These are phyloP conservation scores for Calonectria pseudoturangicola DNA, from an alignment of 2,329 filamentous ascomycete genomes.

Conservation along the genomic window DNA sequence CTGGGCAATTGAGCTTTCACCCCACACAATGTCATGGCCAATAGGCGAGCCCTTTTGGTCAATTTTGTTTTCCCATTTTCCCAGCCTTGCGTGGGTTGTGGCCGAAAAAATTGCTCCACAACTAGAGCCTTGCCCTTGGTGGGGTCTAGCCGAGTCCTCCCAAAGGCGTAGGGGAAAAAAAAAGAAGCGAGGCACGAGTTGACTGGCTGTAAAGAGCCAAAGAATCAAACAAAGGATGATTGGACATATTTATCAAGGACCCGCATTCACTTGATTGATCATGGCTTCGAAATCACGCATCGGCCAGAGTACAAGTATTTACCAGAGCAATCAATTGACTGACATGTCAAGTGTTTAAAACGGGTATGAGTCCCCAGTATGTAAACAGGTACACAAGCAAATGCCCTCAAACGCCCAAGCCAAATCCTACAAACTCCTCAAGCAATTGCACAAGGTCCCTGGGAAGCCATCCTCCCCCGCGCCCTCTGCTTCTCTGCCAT, in stretches of 20 bases:
- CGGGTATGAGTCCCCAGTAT: conserved; percentile 58
- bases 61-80: conserved; percentile 41
- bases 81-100: conserved; percentile 52
- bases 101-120: conserved; percentile 46
- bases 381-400: conserved; percentile 58
- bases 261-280: background rate
- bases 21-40: background rate
- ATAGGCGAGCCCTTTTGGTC: conserved; percentile 5
- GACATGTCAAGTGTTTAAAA: conserved; percentile 50
- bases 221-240: background rate
- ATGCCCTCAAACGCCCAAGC: conserved; percentile 61
- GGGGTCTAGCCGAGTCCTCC: conserved; percentile 32
- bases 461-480: conserved; percentile 41
- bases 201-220: background rate
- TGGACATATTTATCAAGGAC: background rate
- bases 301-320: background rate
- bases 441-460: conserved; percentile 55
- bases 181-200: background rate
- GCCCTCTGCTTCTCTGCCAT: conserved; percentile 39
- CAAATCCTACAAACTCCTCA: conserved; percentile 60
- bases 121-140: conserved; percentile 54
- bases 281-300: background rate
- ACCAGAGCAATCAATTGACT: conserved; percentile 43
- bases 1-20: background rate
- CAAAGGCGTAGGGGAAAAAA: background rate